These are phyloP conservation scores for Botryosphaeria dothidea DNA, from an alignment of 2,329 filamentous ascomycete genomes.

Conservation along the genomic window DNA sequence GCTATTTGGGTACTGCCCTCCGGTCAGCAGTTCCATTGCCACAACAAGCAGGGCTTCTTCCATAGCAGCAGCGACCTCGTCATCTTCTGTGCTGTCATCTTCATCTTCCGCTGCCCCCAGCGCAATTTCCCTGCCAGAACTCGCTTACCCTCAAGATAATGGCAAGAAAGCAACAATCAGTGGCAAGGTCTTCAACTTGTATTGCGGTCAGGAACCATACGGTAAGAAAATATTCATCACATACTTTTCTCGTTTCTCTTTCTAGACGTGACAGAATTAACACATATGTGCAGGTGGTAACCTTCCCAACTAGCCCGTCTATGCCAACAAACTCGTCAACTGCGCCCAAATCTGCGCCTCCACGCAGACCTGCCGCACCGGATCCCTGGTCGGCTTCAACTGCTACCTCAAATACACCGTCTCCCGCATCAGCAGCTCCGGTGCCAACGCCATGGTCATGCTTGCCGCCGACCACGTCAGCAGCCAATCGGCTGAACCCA, in stretches of 20 bases:
- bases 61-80: background rate
- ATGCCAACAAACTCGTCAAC: background rate
- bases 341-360: background rate
- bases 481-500: background rate
- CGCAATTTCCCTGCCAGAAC: background rate
- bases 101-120: background rate
- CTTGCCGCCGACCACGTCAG: background rate
- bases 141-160: background rate
- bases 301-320: background rate
- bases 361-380: background rate
- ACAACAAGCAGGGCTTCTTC: background rate
- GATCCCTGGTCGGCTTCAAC: background rate
- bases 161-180: background rate
- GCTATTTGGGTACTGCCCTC: slow-evolving; percentile 38
- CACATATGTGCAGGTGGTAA: background rate
- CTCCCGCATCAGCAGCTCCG: background rate
- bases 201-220: background rate
- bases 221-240: background rate
- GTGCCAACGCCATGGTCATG: slow-evolving; percentile 1
- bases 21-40: background rate
- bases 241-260: background rate
- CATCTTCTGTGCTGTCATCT: background rate
- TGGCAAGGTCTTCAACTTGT: background rate
- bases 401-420: slow-evolving; percentile 1
- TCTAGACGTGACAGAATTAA: background rate